Percentiles rank a stretch among this genome's conserved stretches.
Evolutionary conservation across 352 stramenopile genomes (phyloP).

Genomic region (Globisporangium rhizosaccharum): DNA sequence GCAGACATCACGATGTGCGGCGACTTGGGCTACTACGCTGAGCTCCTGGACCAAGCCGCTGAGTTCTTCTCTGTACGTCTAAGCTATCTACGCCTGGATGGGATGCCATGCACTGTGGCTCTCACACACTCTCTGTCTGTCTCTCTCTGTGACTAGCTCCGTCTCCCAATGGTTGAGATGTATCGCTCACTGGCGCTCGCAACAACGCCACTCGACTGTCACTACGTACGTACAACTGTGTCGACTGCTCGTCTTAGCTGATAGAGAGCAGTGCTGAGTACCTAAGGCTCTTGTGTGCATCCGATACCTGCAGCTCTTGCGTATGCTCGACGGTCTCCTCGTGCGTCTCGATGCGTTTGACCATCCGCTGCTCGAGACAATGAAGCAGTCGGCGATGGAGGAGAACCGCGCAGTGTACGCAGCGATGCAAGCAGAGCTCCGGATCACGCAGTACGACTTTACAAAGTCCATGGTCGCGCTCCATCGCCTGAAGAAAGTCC

Average conservation of each 20-base stretch:
- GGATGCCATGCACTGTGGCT: not conserved
- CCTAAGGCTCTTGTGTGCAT: not conserved
- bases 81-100: not conserved
- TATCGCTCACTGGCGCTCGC: slow-evolving; percentile 59
- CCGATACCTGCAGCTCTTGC: slow-evolving; percentile 28
- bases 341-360: slow-evolving; percentile 56
- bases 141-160: slow-evolving; percentile 28
- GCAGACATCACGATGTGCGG: slow-evolving; percentile 38
- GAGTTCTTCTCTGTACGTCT: slow-evolving; percentile 74
- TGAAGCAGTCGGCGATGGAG: slow-evolving; percentile 67
- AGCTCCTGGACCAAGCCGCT: slow-evolving; percentile 63
- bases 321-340: slow-evolving; percentile 40
- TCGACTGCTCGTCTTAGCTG: slow-evolving; percentile 12
- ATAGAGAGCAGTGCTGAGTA: not conserved
- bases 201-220: slow-evolving; percentile 46
- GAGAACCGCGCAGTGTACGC: slow-evolving; percentile 64
- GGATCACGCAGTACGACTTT: slow-evolving; percentile 70
- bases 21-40: slow-evolving; percentile 70
- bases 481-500: slow-evolving; percentile 58
- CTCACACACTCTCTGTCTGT: not conserved
- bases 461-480: slow-evolving; percentile 69
- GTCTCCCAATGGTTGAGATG: slow-evolving; percentile 61
- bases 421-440: slow-evolving; percentile 61
- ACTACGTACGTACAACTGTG: slow-evolving; percentile 24
- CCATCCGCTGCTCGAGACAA: slow-evolving; percentile 58